Evolutionary conservation across 768 basidiomycete species (phyloP), one percentile per base, ranked within the genome.

Genomic region (Paxillus rubicundulus): DNA sequence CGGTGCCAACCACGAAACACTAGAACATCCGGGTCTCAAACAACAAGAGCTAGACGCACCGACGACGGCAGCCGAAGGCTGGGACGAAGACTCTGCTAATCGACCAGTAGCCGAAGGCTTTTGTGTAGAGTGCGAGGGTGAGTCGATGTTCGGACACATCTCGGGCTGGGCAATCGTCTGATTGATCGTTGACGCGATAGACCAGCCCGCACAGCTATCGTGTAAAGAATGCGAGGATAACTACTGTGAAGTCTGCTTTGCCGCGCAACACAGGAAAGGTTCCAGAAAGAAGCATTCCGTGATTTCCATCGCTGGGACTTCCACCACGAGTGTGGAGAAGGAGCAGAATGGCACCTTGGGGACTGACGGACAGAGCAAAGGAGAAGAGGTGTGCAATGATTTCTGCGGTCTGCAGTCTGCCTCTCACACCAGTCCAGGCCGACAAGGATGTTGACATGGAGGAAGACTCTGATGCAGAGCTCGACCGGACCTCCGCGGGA

Each of bases 111-210:
- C 72, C 10, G 84, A 88, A 47, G 89, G 88, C 0, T 86, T 76
- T 62, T 93, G 91, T 56, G 68, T 92, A 47, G 91, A 93, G 68
- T 92, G 91, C 65, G 91, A 93, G 82, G 91, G 91, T 90, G 54
- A 61, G 71, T 61, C 27, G 24, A 24, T 24, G 67, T 36, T 28
- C 55, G 12, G 9, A 18, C 9, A 42, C n/a, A 13, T 4, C 24
- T 42, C 18, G 28, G 30, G 14, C 32, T 18, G 13, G 30, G 43
- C 16, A 37, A 44, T 43, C 12, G n/a, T 43, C 40, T 56, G 47
- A 52, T 20, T 40, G 27, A 24, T 28, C 13, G 20, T 44, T 17
- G 21, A 44, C 27, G 37, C 4, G 50, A 20, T 54, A 93, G 91
- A 93, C 73, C 91, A 93, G 66, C 89, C 91, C 50, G 87, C 89